phyloP scores from a whole-genome alignment of 768 basidiomycete species.

The Clavulina sp. region DNA sequence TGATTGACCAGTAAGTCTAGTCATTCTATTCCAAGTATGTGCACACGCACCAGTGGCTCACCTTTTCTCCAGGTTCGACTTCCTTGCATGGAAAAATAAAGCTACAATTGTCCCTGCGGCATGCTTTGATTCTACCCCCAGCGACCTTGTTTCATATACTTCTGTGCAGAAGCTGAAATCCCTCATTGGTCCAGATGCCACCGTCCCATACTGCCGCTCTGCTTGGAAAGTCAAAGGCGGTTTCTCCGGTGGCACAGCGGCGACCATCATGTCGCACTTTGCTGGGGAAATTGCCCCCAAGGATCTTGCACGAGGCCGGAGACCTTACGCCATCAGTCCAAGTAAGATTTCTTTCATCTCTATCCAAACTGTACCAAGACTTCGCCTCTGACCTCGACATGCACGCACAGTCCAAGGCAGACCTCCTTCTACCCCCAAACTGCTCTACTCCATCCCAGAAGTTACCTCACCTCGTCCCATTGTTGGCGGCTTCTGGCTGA shows the following conservation, averaged over 20 bases:
- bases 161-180: slow-evolving; percentile 51
- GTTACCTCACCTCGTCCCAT: slow-evolving; percentile 16
- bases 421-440: slow-evolving; percentile 16
- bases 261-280: slow-evolving; percentile 18
- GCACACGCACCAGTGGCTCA: slow-evolving; percentile 7
- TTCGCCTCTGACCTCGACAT: neutral
- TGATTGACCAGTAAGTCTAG: slow-evolving; percentile 36
- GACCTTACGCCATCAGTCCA: slow-evolving; percentile 29
- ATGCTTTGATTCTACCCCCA: slow-evolving; percentile 63
- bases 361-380: slow-evolving; percentile 7
- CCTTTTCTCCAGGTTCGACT: slow-evolving; percentile 40
- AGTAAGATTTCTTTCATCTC: slow-evolving; percentile 16
- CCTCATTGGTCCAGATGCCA: slow-evolving; percentile 13
- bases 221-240: slow-evolving; percentile 32
- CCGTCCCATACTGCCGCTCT: slow-evolving; percentile 38
- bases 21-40: neutral
- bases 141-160: slow-evolving; percentile 51
- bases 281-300: slow-evolving; percentile 18
- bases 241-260: slow-evolving; percentile 48
- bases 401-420: slow-evolving; percentile 18
- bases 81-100: slow-evolving; percentile 45
- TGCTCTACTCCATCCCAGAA: slow-evolving; percentile 24
- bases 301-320: slow-evolving; percentile 17
- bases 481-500: slow-evolving; percentile 28
- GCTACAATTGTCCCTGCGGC: slow-evolving; percentile 65